Evolutionary conservation across 192 early-diverging fungal species (phyloP).

Genomic region (Coemansia sp.): DNA sequence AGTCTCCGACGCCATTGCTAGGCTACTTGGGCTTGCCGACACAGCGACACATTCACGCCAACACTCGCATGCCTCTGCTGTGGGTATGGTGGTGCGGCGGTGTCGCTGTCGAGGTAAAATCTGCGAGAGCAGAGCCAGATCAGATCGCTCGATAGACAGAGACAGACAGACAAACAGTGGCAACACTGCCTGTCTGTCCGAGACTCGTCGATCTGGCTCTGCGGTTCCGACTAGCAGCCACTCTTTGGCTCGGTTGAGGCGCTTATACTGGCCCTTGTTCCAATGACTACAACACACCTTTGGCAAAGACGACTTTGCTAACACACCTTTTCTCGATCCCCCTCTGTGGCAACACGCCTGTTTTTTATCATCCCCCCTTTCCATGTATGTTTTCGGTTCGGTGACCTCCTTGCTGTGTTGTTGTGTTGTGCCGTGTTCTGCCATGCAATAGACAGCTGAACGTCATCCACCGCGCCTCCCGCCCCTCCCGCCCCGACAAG

Average conservation of each 20-base stretch:
- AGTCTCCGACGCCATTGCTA: slow-evolving; percentile 46
- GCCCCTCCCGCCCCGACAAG: slow-evolving; percentile 98
- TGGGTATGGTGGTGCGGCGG: neutral
- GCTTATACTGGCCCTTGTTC: slow-evolving; percentile 53
- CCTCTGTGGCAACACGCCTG: no score
- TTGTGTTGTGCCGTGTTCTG: neutral
- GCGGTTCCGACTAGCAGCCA: slow-evolving; percentile 48
- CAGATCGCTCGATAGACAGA: no score
- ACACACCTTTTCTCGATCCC: slow-evolving; percentile 11
- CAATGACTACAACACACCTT: slow-evolving; percentile 28
- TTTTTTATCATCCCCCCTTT: neutral
- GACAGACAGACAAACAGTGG: no score
- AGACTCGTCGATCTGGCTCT: no score
- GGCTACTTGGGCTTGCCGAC: slow-evolving; percentile 52
- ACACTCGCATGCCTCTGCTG: neutral
- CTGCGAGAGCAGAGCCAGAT: slow-evolving; percentile 39
- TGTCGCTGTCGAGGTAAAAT: slow-evolving; percentile 24
- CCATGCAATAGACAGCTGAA: slow-evolving; percentile 79
- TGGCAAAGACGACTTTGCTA: slow-evolving; percentile 45
- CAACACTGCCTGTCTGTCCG: no score
- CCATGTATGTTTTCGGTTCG: neutral
- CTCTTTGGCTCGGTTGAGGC: slow-evolving; percentile 45
- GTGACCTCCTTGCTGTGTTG: neutral
- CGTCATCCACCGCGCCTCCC: slow-evolving; percentile 97
- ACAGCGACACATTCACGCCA: neutral